Evolutionary conservation across 352 stramenopile genomes (phyloP).

Genomic region (Globisporangium spiculum): DNA sequence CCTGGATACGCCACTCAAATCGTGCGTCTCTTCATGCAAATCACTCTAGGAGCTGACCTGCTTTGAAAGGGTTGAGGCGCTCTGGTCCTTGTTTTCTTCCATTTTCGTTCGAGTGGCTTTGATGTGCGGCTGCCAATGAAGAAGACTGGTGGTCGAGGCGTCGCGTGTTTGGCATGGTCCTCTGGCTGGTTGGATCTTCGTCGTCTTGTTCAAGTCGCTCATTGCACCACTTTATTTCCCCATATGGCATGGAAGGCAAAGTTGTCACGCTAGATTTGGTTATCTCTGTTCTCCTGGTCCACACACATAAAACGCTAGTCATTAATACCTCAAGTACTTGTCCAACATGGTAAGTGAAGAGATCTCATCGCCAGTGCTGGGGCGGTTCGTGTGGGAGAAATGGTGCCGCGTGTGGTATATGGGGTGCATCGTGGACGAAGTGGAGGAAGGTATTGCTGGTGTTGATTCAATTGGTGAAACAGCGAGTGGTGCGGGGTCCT

Average conservation of each 20-base stretch:
- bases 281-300: neutral
- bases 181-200: neutral
- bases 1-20: neutral
- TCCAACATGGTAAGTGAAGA: neutral
- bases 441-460: neutral
- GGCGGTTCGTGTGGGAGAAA: slow-evolving; percentile 36
- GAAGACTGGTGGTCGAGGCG: neutral
- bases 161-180: neutral
- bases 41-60: neutral
- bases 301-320: neutral
- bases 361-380: neutral
- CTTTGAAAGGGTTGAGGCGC: too few relatives aligned
- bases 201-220: neutral
- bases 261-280: neutral
- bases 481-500: neutral
- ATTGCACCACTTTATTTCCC: neutral
- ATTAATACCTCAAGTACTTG: too few relatives aligned
- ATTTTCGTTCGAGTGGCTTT: neutral
- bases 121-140: neutral
- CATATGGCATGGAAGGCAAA: too few relatives aligned
- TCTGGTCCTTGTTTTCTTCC: neutral
- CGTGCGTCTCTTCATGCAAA: neutral
- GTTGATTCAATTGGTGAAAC: neutral
- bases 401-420: slow-evolving; percentile 52
- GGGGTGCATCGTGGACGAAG: slow-evolving; percentile 29